These are phyloP conservation scores for Mitragyna speciosa DNA, from an alignment of 257 asterid genomes.

Conservation along the genomic window DNA sequence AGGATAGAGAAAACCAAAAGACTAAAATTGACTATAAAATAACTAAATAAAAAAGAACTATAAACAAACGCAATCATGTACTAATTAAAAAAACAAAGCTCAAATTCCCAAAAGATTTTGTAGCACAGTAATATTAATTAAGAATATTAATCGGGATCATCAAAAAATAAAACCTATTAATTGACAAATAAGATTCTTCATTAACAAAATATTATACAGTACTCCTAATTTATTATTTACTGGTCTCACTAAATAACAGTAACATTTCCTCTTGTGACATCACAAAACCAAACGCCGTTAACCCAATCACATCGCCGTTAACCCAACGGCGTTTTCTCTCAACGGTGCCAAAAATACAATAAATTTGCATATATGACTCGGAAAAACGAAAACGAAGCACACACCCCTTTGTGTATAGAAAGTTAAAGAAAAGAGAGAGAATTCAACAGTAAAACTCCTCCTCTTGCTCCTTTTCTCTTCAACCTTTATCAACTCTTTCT, in stretches of 20 bases:
- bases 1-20: neutral
- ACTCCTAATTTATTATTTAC: neutral
- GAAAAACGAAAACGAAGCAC: conserved; percentile 41
- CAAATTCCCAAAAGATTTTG: conserved; percentile 54
- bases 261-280: too few species aligned
- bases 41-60: neutral
- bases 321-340: conserved; percentile 38
- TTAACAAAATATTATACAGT: neutral
- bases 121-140: conserved; percentile 33
- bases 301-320: conserved; percentile 46
- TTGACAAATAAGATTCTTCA: neutral
- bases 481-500: neutral
- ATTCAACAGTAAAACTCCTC: neutral
- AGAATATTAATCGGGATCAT: conserved; percentile 70
- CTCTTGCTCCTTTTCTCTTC: neutral
- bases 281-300: conserved; percentile 42
- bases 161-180: conserved; percentile 34
- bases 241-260: too few species aligned
- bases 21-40: neutral
- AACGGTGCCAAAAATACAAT: conserved; percentile 20
- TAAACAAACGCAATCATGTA: conserved; percentile 6
- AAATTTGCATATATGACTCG: conserved; percentile 25
- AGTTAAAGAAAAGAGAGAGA: conserved; percentile 32
- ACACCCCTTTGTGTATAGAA: neutral
- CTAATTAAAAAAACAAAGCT: conserved; percentile 11